Conservation (phyloP, 1,139 yeast species). For the Pichia kudriavzevii region DNA sequence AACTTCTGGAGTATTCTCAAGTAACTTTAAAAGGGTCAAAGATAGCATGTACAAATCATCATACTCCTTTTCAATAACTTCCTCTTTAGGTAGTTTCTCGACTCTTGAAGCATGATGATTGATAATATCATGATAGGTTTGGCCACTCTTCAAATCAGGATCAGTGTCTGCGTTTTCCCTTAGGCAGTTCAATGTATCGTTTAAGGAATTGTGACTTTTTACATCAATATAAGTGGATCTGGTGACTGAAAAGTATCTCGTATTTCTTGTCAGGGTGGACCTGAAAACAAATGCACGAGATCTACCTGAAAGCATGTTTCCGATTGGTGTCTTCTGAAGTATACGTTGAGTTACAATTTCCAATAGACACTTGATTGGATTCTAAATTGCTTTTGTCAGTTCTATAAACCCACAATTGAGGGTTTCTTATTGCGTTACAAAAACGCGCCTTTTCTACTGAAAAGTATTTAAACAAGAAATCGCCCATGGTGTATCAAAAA, state of each 20-base stretch:
- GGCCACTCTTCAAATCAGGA: constrained; percentile 1
- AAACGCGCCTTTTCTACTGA: too few relatives aligned
- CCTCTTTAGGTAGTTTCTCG: neutral
- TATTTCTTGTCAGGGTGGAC: neutral
- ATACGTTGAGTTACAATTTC: too few relatives aligned
- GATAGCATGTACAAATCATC: constrained; percentile 13
- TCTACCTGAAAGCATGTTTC: neutral
- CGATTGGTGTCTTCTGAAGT: too few relatives aligned
- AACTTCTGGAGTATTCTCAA: constrained; percentile 12
- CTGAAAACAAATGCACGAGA: neutral
- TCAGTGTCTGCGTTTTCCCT: constrained; percentile 3
- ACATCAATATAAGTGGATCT: constrained; percentile 2
- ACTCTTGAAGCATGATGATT: constrained; percentile 13
- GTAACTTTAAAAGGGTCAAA: constrained; percentile 8
- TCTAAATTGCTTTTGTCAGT: too few relatives aligned
- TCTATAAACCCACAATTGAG: too few relatives aligned
- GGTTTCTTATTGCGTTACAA: too few relatives aligned
- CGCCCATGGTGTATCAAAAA: too few relatives aligned
- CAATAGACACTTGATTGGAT: too few relatives aligned
- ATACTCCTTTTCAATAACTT: constrained; percentile 11
- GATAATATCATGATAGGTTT: constrained; percentile 9
- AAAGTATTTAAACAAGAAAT: too few relatives aligned
- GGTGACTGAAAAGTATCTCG: constrained; percentile 1
- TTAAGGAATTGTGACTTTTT: constrained; percentile 1
- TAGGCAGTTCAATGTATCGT: constrained; percentile 4